Evolutionary conservation across 2,329 filamentous ascomycete species (phyloP).

Genomic region (Talaromyces sp.): DNA sequence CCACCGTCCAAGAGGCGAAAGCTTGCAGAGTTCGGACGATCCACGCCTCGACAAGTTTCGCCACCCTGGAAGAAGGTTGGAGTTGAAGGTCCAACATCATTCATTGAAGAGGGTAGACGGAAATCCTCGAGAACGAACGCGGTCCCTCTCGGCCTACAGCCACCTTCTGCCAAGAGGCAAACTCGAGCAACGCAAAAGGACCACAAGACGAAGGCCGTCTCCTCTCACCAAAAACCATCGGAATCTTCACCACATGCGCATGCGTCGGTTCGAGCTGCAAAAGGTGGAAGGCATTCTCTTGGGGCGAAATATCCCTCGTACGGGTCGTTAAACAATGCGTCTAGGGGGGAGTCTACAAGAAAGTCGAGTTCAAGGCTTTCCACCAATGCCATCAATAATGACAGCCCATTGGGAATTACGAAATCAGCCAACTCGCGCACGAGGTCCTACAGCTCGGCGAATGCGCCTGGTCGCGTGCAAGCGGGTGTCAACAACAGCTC

Average conservation of each 20-base stretch:
- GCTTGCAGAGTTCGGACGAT: slow-evolving; percentile 35
- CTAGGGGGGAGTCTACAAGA: slow-evolving; percentile 21
- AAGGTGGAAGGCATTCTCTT: slow-evolving; percentile 25
- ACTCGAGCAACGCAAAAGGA: slow-evolving; percentile 39
- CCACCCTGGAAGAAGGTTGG: slow-evolving; percentile 89
- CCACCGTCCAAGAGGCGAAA: slow-evolving; percentile 45
- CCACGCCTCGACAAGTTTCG: slow-evolving; percentile 51
- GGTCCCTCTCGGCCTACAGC: slow-evolving; percentile 45
- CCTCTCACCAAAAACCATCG: slow-evolving; percentile 20
- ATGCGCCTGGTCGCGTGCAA: slow-evolving; percentile 16
- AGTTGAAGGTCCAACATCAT: slow-evolving; percentile 82
- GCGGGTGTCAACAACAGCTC: slow-evolving; percentile 20
- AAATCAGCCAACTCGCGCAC: slow-evolving; percentile 24
- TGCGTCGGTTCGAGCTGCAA: slow-evolving; percentile 23
- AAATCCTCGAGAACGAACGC: slow-evolving; percentile 55
- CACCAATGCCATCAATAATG: slow-evolving; percentile 16
- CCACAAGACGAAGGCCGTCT: slow-evolving; percentile 26
- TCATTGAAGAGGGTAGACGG: slow-evolving; percentile 60
- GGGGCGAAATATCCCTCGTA: slow-evolving; percentile 27
- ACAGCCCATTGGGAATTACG: slow-evolving; percentile 24
- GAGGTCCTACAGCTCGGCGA: slow-evolving; percentile 26
- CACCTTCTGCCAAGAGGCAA: slow-evolving; percentile 44
- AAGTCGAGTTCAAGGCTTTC: slow-evolving; percentile 20
- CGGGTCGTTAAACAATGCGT: slow-evolving; percentile 4
- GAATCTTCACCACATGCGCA: slow-evolving; percentile 28